Percentiles rank a stretch among this genome's conserved stretches.
Conservation (phyloP, 257 asterid genomes). For the Solanum clarkiae region DNA sequence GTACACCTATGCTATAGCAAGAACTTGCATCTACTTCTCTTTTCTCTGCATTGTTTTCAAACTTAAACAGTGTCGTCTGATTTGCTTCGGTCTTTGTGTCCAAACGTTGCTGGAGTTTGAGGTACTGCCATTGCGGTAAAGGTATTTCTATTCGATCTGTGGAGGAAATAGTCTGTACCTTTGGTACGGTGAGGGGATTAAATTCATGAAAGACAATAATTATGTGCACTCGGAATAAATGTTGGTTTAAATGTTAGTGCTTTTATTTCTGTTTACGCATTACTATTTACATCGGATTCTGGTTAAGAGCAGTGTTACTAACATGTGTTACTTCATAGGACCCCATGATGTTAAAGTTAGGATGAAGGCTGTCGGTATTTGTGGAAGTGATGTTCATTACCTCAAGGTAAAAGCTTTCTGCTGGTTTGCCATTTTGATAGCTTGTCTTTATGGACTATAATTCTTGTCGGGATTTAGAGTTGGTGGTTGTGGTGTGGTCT, state of each 20-base stretch:
- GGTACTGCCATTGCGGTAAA: background rate
- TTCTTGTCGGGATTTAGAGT: background rate
- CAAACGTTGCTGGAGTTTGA: background rate
- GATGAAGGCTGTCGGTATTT: slow-evolving; percentile 94
- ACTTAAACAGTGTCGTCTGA: background rate
- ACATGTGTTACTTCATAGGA: slow-evolving; percentile 22
- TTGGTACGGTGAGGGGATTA: background rate
- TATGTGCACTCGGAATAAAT: background rate
- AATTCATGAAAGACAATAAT: background rate
- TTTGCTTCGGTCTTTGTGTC: background rate
- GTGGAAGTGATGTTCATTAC: slow-evolving; percentile 97
- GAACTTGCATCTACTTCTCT: background rate
- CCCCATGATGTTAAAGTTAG: slow-evolving; percentile 79
- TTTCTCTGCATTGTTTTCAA: background rate
- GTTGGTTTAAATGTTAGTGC: background rate
- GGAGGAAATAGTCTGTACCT: background rate
- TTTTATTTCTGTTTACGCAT: background rate
- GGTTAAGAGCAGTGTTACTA: background rate
- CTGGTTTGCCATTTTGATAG: background rate
- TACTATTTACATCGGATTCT: background rate
- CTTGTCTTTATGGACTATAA: background rate
- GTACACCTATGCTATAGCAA: background rate
- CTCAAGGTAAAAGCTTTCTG: slow-evolving; percentile 46
- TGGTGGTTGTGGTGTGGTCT: background rate
- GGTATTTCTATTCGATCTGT: background rate